Conservation (phyloP, 495 filamentous ascomycete species). For the Tuber borchii region DNA sequence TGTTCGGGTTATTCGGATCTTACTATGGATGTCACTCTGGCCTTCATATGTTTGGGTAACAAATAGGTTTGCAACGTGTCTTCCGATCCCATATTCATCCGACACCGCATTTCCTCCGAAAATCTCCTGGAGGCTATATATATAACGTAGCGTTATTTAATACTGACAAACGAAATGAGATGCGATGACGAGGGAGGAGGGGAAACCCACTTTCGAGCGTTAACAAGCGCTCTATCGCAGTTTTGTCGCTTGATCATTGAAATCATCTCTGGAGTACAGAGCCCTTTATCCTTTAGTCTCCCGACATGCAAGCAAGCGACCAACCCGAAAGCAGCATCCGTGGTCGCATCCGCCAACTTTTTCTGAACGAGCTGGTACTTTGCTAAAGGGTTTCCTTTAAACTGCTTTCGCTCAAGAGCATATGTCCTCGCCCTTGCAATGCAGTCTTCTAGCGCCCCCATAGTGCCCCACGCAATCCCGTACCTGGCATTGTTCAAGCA, state of each 20-base stretch:
- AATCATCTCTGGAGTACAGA: conserved; percentile 90
- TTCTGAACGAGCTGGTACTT: conserved; percentile 99
- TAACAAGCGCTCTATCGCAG: conserved; percentile 79
- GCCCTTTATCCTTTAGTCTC: conserved; percentile 83
- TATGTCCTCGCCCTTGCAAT: conserved; percentile 74
- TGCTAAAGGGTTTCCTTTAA: conserved; percentile 90
- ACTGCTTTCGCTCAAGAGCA: conserved; percentile 85
- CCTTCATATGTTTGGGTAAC: conserved; percentile 98
- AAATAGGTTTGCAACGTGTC: conserved; percentile 93
- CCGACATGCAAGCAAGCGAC: conserved; percentile 84
- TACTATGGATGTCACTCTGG: conserved; percentile 92
- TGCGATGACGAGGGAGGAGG: neutral
- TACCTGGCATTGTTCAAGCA: conserved; percentile 89
- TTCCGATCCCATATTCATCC: conserved; percentile 89
- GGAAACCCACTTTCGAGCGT: conserved; percentile 60
- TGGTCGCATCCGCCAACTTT: conserved; percentile 87
- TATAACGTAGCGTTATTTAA: conserved; percentile 20
- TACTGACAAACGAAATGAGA: conserved; percentile 1
- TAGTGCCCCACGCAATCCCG: conserved; percentile 88
- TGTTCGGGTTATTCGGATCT: conserved; percentile 40
- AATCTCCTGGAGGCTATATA: conserved; percentile 71
- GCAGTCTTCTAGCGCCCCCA: conserved; percentile 91
- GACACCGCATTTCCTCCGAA: conserved; percentile 96
- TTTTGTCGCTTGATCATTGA: conserved; percentile 98
- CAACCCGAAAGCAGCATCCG: conserved; percentile 83